phyloP scores from a whole-genome alignment of 2,329 filamentous ascomycete species.

The Fusarium tanahbumbuense region DNA sequence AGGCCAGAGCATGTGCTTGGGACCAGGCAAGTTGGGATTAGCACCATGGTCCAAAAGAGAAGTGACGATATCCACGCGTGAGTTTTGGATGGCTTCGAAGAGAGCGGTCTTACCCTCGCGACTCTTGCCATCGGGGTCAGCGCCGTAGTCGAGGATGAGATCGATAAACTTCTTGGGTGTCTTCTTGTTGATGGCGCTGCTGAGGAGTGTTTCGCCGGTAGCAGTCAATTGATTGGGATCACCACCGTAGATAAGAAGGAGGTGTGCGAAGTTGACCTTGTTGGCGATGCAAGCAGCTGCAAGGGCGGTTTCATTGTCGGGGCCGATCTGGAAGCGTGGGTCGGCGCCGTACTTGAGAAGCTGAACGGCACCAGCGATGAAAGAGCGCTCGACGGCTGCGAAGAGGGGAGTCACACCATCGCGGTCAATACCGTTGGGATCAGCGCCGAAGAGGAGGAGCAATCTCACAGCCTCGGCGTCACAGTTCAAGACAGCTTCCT shows the following conservation, averaged over 20 bases:
- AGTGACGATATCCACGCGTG: conserved; percentile 67
- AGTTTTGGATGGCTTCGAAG: conserved; percentile 69
- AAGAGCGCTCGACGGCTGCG: conserved; percentile 63
- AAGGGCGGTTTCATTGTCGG: conserved; percentile 66
- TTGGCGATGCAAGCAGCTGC: conserved; percentile 62
- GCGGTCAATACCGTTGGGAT: conserved; percentile 64
- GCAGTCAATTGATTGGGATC: conserved; percentile 65
- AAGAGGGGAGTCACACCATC: conserved; percentile 64
- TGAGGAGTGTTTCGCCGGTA: conserved; percentile 70
- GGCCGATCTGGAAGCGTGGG: conserved; percentile 63
- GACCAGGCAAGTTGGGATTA: conserved; percentile 74
- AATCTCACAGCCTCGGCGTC: conserved; percentile 67
- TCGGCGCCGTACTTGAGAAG: conserved; percentile 74
- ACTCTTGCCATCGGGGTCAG: conserved; percentile 69
- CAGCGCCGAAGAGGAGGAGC: conserved; percentile 67
- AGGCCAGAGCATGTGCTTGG: conserved; percentile 76
- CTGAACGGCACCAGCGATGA: conserved; percentile 66
- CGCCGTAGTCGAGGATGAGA: conserved; percentile 69
- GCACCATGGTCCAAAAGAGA: conserved; percentile 66
- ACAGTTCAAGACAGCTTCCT: conserved; percentile 62
- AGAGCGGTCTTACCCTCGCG: conserved; percentile 71
- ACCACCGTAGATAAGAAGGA: conserved; percentile 71
- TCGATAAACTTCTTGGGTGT: conserved; percentile 66
- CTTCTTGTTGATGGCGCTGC: conserved; percentile 69
- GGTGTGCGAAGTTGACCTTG: conserved; percentile 67